phyloP scores from a whole-genome alignment of 805 yeast species.

The Kazachstania viticola region DNA sequence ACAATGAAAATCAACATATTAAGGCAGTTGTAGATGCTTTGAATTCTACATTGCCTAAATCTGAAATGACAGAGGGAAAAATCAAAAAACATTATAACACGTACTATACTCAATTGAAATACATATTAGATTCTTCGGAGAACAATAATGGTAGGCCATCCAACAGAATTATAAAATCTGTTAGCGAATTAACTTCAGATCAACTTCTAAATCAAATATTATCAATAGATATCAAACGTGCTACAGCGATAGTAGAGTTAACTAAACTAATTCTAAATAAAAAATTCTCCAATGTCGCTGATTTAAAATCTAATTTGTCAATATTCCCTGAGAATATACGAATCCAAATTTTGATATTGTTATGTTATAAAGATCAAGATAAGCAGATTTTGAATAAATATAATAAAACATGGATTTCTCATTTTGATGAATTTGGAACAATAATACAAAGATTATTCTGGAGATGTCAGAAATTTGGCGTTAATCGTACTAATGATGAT shows the following conservation, averaged over 20 bases:
- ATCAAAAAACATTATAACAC: conserved; percentile 22
- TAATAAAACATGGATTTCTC: conserved; percentile 8
- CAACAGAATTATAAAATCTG: neutral
- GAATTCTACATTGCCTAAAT: conserved; percentile 21
- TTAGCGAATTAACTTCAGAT: conserved; percentile 5
- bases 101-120: conserved; percentile 14
- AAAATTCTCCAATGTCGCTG: conserved; percentile 11
- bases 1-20: conserved; percentile 9
- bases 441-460: conserved; percentile 17
- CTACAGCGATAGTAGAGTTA: conserved; percentile 8
- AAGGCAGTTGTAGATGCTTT: conserved; percentile 18
- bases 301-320: conserved; percentile 10
- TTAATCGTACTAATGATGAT: too few relatives aligned
- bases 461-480: too few relatives aligned
- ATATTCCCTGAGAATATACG: conserved; percentile 9
- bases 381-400: conserved; percentile 6
- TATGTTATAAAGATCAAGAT: conserved; percentile 15
- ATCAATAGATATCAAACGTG: conserved; percentile 13
- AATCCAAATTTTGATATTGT: conserved; percentile 13
- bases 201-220: conserved; percentile 12
- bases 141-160: neutral
- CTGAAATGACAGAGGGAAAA: conserved; percentile 10
- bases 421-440: conserved; percentile 8
- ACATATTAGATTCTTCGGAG: neutral
- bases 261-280: conserved; percentile 11